A percentile compares a stretch with the other conserved stretches of the same genome.
These are phyloP conservation scores for Basidiobolus meristosporus DNA, from an alignment of 371 early-diverging fungal genomes.

Conservation along the genomic window DNA sequence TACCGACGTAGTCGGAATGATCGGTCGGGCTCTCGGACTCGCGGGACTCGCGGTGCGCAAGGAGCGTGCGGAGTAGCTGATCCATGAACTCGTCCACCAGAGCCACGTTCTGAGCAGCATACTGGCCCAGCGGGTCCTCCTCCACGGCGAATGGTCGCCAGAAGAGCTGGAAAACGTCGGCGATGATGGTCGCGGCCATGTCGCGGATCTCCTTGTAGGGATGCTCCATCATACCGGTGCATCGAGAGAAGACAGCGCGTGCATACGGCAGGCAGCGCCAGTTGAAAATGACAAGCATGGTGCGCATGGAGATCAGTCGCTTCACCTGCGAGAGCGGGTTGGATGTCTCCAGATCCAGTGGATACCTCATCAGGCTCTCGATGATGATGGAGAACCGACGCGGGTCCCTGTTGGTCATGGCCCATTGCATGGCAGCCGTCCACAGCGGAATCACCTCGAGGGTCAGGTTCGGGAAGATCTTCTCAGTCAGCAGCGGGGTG, in stretches of 20 bases:
- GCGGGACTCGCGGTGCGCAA: too few species aligned
- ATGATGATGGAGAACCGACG: conserved; percentile 55
- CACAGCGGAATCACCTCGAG: too few species aligned
- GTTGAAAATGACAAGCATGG: too few species aligned
- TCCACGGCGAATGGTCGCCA: conserved; percentile 36
- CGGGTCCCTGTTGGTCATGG: conserved; percentile 48
- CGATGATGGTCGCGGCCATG: conserved; percentile 45
- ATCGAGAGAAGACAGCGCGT: conserved; percentile 18
- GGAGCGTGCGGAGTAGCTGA: too few species aligned
- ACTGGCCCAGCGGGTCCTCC: conserved; percentile 11
- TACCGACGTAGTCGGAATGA: conserved; percentile 30
- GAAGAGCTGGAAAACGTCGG: conserved; percentile 32
- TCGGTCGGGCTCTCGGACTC: conserved; percentile 3
- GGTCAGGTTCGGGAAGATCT: too few species aligned
- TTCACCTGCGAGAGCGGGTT: conserved; percentile 38
- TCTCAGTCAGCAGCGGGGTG: too few species aligned
- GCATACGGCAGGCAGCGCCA: conserved; percentile 36
- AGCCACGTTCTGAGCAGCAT: too few species aligned
- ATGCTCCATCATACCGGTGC: conserved; percentile 35
- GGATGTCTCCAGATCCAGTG: conserved; percentile 53
- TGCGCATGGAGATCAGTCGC: not conserved
- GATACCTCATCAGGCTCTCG: conserved; percentile 10
- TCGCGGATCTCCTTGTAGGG: conserved; percentile 84
- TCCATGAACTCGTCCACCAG: too few species aligned
- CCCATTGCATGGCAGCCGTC: too few species aligned